Percentiles rank a stretch among this genome's conserved stretches.
These are phyloP conservation scores for Candida khao-thaluensis DNA, from an alignment of 805 yeast species.

Conservation along the genomic window DNA sequence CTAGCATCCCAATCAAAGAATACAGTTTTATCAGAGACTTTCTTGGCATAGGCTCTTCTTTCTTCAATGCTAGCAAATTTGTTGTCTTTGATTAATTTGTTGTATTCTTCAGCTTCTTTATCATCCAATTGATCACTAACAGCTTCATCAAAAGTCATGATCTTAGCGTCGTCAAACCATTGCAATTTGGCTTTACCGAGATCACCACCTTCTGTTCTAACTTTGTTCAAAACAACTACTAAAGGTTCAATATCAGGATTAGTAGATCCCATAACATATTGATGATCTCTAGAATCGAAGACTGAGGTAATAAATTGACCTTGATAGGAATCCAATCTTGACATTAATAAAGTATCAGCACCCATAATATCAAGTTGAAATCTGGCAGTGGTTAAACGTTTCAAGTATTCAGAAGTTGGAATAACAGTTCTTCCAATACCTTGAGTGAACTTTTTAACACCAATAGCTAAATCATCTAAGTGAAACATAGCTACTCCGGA, in stretches of 20 bases:
- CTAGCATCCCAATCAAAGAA: conserved; percentile 15
- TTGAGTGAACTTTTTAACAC: conserved; percentile 15
- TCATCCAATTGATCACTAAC: conserved; percentile 6
- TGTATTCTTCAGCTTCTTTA: conserved; percentile 9
- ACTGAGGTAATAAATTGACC: conserved; percentile 15
- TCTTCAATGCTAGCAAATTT: conserved; percentile 9
- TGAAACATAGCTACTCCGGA: conserved; percentile 16
- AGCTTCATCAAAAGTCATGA: conserved; percentile 15
- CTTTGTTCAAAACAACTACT: conserved; percentile 10
- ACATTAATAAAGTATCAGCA: conserved; percentile 15
- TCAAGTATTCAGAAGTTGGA: conserved; percentile 16
- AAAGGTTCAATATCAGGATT: conserved; percentile 13
- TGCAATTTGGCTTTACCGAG: conserved; percentile 10
- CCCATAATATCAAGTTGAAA: conserved; percentile 16
- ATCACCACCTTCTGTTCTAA: conserved; percentile 8
- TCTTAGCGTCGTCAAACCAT: conserved; percentile 14
- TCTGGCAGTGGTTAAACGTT: conserved; percentile 15
- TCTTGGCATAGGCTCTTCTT: conserved; percentile 11
- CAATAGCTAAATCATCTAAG: conserved; percentile 16
- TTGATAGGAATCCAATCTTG: conserved; percentile 15
- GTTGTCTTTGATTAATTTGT: conserved; percentile 6
- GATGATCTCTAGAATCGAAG: conserved; percentile 14
- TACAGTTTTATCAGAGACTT: conserved; percentile 8
- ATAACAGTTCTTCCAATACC: conserved; percentile 16
- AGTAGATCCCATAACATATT: conserved; percentile 15